Evolutionary conservation across 768 basidiomycete species (phyloP).

Genomic region (Lepiota brunneoincarnata): DNA sequence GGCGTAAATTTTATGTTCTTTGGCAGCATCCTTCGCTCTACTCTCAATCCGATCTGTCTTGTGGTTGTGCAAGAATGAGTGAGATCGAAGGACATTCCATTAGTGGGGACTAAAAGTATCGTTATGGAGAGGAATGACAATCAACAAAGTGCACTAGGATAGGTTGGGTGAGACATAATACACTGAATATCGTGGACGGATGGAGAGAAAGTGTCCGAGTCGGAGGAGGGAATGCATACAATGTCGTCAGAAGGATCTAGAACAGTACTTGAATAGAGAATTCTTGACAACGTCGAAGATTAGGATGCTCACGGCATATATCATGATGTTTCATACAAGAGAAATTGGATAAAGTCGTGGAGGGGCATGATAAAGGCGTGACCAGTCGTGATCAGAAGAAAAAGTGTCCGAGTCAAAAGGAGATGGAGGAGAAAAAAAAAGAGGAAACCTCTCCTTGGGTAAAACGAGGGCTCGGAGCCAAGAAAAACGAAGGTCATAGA

Average conservation of each 20-base stretch:
- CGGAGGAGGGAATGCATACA: background rate
- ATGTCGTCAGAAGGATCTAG: too few relatives aligned
- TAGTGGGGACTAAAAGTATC: background rate
- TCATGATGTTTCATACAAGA: background rate
- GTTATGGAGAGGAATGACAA: background rate
- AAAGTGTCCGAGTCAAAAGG: background rate
- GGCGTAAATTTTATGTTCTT: background rate
- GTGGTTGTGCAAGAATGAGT: background rate
- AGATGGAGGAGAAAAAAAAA: background rate
- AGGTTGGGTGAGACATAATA: background rate
- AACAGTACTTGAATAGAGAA: background rate
- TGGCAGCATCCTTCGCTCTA: background rate
- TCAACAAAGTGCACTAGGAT: background rate
- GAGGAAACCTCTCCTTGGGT: background rate
- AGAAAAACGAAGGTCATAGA: background rate
- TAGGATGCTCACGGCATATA: conserved; percentile 1
- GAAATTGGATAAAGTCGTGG: background rate
- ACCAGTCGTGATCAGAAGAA: background rate
- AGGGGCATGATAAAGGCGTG: conserved; percentile 2
- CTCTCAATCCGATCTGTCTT: background rate
- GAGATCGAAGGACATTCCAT: background rate
- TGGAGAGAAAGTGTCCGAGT: background rate
- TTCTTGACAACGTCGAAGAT: too few relatives aligned
- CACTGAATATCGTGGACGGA: background rate
- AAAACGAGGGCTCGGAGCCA: too few relatives aligned